These are phyloP conservation scores for Gaertneriomyces semiglobifer DNA, from an alignment of 192 early-diverging fungal genomes.

Conservation along the genomic window DNA sequence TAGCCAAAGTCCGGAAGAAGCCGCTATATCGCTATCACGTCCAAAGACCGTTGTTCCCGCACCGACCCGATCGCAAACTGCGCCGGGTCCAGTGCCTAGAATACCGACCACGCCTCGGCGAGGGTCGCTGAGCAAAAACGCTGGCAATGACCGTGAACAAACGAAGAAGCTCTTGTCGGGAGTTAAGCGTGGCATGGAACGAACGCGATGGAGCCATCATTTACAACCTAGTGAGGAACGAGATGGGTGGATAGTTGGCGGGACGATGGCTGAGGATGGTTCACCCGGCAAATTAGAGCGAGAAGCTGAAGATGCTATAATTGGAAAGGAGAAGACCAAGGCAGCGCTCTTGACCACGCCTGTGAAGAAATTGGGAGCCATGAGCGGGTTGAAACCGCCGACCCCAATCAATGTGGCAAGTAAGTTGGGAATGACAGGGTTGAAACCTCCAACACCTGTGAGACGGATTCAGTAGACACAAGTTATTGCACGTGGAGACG, in stretches of 20 bases:
- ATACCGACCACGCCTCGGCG: too few relatives aligned
- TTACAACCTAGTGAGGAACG: not conserved
- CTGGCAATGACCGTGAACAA: not conserved
- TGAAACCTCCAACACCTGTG: not conserved
- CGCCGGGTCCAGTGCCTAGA: too few relatives aligned
- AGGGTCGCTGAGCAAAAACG: too few relatives aligned
- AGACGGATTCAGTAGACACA: not conserved
- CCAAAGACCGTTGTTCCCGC: too few relatives aligned
- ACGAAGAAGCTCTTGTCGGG: not conserved
- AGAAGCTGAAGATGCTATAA: not conserved
- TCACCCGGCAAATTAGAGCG: not conserved
- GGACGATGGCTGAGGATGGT: not conserved
- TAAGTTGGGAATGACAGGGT: not conserved
- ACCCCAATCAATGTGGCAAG: not conserved
- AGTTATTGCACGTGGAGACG: too few relatives aligned
- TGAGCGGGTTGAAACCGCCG: not conserved
- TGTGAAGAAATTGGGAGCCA: not conserved
- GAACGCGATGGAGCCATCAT: conserved; percentile 3
- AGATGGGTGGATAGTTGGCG: conserved; percentile 5
- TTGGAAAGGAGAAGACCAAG: conserved; percentile 3
- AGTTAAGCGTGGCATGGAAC: not conserved
- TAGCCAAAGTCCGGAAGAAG: too few relatives aligned
- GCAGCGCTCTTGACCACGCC: not conserved
- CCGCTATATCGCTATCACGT: too few relatives aligned
- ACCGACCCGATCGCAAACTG: too few relatives aligned